Conservation (phyloP, 2,329 filamentous ascomycete genomes). For the Monosporascus sp. region DNA sequence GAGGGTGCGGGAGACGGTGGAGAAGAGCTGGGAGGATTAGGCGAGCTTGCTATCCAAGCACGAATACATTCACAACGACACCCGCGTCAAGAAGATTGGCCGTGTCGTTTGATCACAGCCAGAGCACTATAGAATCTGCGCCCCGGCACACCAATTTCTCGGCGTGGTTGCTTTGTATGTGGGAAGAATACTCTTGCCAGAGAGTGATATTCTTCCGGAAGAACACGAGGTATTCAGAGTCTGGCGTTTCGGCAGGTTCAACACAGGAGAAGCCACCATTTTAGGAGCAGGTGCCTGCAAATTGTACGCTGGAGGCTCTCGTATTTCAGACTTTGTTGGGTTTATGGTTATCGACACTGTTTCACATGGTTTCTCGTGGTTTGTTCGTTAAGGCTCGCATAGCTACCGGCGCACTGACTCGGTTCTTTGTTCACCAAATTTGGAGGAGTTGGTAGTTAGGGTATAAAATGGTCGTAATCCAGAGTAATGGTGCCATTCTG, state of each 20-base stretch:
- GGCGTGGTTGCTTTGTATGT: background rate
- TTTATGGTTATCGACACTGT: background rate
- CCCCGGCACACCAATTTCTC: background rate
- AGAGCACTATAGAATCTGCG: background rate
- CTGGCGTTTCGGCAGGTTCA: background rate
- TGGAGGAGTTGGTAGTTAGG: background rate
- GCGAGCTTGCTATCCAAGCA: background rate
- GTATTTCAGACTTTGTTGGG: background rate
- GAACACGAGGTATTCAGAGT: background rate
- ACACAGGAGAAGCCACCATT: background rate
- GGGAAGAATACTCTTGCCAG: background rate
- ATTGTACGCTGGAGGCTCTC: background rate
- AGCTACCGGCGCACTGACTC: background rate
- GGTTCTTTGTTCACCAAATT: background rate
- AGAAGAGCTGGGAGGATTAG: constrained; percentile 98
- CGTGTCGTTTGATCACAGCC: background rate
- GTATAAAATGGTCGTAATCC: background rate
- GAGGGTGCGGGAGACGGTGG: constrained; percentile 89
- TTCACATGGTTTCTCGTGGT: background rate
- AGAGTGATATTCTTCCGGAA: background rate
- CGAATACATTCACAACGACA: background rate
- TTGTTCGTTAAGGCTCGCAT: background rate
- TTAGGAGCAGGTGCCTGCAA: background rate
- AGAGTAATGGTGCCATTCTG: no score
- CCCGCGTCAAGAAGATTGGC: background rate